Evolutionary conservation across 352 stramenopile species (phyloP).

Genomic region (Phytophthora melonis): DNA sequence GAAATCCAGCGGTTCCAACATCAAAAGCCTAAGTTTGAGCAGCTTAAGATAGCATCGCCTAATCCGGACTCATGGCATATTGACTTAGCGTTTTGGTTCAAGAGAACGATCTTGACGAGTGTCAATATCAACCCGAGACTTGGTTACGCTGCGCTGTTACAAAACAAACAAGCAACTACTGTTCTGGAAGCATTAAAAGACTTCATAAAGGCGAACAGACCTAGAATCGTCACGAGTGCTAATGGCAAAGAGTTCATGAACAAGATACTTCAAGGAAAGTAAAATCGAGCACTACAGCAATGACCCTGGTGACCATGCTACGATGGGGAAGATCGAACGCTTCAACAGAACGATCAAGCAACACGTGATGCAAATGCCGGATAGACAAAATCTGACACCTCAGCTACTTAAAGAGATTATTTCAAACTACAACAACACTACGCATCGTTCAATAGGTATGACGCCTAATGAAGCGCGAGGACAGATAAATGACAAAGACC

Average conservation of each 20-base stretch:
- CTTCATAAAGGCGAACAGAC: slow-evolving; percentile 21
- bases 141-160: slow-evolving; percentile 23
- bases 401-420: slow-evolving; percentile 21
- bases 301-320: slow-evolving; percentile 29
- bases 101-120: slow-evolving; percentile 14
- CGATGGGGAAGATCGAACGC: slow-evolving; percentile 37
- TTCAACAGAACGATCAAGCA: slow-evolving; percentile 38
- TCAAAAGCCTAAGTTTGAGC: background rate
- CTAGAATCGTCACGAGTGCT: slow-evolving; percentile 25
- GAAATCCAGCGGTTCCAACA: slow-evolving; percentile 31
- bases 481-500: slow-evolving; percentile 9
- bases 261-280: slow-evolving; percentile 13
- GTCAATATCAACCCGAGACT: slow-evolving; percentile 42
- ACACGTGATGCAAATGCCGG: slow-evolving; percentile 21
- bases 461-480: slow-evolving; percentile 30
- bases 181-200: slow-evolving; percentile 12
- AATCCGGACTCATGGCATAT: slow-evolving; percentile 37
- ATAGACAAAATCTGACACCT: background rate
- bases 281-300: slow-evolving; percentile 34
- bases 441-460: slow-evolving; percentile 18
- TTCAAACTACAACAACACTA: slow-evolving; percentile 26
- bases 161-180: slow-evolving; percentile 19
- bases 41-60: slow-evolving; percentile 22
- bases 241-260: slow-evolving; percentile 34
- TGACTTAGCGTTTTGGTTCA: slow-evolving; percentile 24